Evolutionary conservation across 2,329 filamentous ascomycete genomes (phyloP).

Genomic region (Curvularia verruculosa): DNA sequence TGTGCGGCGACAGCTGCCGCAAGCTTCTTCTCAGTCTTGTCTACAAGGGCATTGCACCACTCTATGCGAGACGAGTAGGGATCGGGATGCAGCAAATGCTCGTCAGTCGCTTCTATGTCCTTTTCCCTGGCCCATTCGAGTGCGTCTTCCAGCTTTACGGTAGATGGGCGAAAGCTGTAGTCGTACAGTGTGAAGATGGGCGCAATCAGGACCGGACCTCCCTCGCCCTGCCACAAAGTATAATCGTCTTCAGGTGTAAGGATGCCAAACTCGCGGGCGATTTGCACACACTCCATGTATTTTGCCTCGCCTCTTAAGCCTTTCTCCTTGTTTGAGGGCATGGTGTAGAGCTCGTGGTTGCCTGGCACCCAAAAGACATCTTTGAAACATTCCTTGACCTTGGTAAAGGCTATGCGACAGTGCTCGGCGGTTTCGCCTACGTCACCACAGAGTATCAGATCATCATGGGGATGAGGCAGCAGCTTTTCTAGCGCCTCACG

Average conservation of each 20-base stretch:
- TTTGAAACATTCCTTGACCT: conserved; percentile 52
- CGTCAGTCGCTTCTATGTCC: conserved; percentile 55
- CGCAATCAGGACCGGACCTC: conserved; percentile 57
- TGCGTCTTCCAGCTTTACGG: conserved; percentile 57
- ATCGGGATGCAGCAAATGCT: conserved; percentile 54
- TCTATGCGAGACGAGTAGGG: conserved; percentile 53
- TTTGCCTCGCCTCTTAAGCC: conserved; percentile 58
- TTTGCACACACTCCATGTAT: conserved; percentile 61
- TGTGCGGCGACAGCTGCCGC: conserved; percentile 37
- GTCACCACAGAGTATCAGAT: conserved; percentile 55
- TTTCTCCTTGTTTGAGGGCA: conserved; percentile 49
- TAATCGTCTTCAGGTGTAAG: conserved; percentile 64
- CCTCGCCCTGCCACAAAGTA: conserved; percentile 60
- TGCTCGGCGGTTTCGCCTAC: conserved; percentile 46
- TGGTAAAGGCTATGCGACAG: conserved; percentile 44
- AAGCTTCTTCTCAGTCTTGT: conserved; percentile 51
- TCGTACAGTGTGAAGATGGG: conserved; percentile 67
- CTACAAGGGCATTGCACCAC: conserved; percentile 53
- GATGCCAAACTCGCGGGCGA: conserved; percentile 60
- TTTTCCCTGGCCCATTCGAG: conserved; percentile 55
- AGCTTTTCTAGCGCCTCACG: conserved; percentile 53
- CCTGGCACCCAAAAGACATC: conserved; percentile 63
- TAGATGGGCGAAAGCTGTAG: conserved; percentile 61
- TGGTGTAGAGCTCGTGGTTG: conserved; percentile 64
- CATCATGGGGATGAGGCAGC: conserved; percentile 49